A percentile compares a stretch with the other conserved stretches of the same genome.
These are phyloP conservation scores for Margaritispora aquatica DNA, from an alignment of 495 filamentous ascomycete genomes.

Conservation along the genomic window DNA sequence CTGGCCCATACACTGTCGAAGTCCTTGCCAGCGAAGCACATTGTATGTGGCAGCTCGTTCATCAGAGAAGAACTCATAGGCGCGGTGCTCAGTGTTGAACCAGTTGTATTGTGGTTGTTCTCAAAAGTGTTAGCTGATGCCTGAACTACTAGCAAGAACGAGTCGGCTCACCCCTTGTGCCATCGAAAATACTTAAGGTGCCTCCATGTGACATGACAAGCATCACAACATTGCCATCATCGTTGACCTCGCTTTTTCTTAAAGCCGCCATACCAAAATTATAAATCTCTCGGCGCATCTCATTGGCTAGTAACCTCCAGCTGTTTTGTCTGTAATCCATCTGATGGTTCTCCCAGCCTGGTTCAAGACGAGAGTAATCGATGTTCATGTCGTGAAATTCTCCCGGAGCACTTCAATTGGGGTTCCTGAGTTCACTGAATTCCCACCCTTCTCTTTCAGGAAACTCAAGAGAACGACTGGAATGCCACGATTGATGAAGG, in stretches of 20 bases:
- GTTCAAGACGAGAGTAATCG: background rate
- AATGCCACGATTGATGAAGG: background rate
- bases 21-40: background rate
- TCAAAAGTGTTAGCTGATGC: background rate
- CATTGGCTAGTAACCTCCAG: background rate
- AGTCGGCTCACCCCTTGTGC: background rate
- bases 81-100: background rate
- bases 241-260: background rate
- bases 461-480: background rate
- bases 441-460: constrained; percentile 4
- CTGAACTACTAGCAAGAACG: background rate
- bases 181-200: background rate
- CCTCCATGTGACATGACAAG: background rate
- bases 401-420: background rate
- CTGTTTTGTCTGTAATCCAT: background rate
- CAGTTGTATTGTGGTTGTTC: background rate
- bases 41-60: background rate
- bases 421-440: background rate
- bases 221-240: background rate
- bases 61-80: background rate
- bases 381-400: background rate
- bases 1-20: background rate
- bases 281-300: background rate
- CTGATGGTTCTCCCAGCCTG: constrained; percentile 5
- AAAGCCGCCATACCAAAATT: background rate